Evolutionary conservation across 106 monocot genomes (phyloP).

Genomic region (Ottelia alismoides): DNA sequence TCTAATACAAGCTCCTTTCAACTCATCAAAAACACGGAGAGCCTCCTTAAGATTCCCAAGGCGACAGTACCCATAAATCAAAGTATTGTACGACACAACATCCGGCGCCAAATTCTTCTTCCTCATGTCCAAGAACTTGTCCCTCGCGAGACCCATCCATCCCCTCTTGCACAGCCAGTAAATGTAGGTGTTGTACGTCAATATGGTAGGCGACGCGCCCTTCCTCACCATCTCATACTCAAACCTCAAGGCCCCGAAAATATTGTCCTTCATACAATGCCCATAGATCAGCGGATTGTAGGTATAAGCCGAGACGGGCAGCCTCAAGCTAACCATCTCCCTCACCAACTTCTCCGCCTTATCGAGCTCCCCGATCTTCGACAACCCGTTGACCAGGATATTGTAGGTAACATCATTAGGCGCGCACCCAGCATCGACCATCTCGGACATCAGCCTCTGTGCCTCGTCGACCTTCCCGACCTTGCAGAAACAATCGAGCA

Average conservation of each 20-base stretch:
- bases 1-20: constrained; percentile 20
- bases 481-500: constrained; percentile 75
- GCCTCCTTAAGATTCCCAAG: constrained; percentile 47
- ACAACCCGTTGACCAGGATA: constrained; percentile 57
- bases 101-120: constrained; percentile 34
- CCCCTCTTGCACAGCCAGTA: constrained; percentile 56
- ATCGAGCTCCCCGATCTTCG: constrained; percentile 54
- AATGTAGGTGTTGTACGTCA: constrained; percentile 68
- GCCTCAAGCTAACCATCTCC: constrained; percentile 32
- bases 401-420: constrained; percentile 75
- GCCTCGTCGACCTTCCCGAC: constrained; percentile 51
- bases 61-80: constrained; percentile 82
- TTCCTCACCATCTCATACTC: constrained; percentile 43
- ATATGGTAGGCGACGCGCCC: constrained; percentile 32
- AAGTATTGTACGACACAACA: constrained; percentile 58
- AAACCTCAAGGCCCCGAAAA: constrained; percentile 32
- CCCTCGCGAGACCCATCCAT: constrained; percentile 30
- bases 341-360: constrained; percentile 46
- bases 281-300: constrained; percentile 67
- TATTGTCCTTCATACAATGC: constrained; percentile 35
- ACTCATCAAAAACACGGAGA: constrained; percentile 31
- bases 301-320: constrained; percentile 36
- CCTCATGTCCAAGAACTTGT: constrained; percentile 64
- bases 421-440: constrained; percentile 22
- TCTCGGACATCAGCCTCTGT: constrained; percentile 26